A percentile compares a stretch with the other conserved stretches of the same genome.
Evolutionary conservation across 371 early-diverging fungal genomes (phyloP).

Genomic region (Sporodiniella umbellata): DNA sequence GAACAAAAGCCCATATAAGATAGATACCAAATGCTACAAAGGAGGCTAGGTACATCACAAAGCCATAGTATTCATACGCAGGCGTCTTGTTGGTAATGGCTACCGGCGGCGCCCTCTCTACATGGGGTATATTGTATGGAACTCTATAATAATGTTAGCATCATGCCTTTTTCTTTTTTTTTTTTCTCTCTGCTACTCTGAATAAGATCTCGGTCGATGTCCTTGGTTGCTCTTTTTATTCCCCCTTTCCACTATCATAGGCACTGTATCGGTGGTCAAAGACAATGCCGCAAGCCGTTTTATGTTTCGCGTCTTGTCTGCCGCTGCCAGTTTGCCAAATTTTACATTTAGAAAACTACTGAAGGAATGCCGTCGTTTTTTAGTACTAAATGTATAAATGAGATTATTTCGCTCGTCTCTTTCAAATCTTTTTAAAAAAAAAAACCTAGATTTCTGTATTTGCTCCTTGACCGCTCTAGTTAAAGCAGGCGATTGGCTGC

Average conservation of each 20-base stretch:
- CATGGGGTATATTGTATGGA: conserved; percentile 22
- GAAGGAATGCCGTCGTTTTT: conserved; percentile 41
- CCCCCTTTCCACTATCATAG: neutral
- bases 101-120: conserved; percentile 47
- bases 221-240: conserved; percentile 7
- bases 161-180: neutral
- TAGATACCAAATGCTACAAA: conserved; percentile 75
- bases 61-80: conserved; percentile 82
- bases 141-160: conserved; percentile 16
- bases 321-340: conserved; percentile 14
- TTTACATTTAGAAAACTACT: conserved; percentile 39
- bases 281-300: neutral
- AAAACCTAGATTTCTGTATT: conserved; percentile 14
- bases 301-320: neutral
- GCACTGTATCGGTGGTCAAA: neutral
- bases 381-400: conserved; percentile 6
- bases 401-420: neutral
- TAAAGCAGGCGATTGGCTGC: conserved; percentile 7
- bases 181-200: conserved; percentile 31
- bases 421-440: too few relatives aligned
- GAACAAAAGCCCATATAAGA: conserved; percentile 77
- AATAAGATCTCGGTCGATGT: conserved; percentile 45
- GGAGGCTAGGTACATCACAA: conserved; percentile 80
- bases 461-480: conserved; percentile 4
- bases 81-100: conserved; percentile 64